Evolutionary conservation across 1,284 basidiomycete species (phyloP).

Genomic region (Lignosus rhinocerotis): DNA sequence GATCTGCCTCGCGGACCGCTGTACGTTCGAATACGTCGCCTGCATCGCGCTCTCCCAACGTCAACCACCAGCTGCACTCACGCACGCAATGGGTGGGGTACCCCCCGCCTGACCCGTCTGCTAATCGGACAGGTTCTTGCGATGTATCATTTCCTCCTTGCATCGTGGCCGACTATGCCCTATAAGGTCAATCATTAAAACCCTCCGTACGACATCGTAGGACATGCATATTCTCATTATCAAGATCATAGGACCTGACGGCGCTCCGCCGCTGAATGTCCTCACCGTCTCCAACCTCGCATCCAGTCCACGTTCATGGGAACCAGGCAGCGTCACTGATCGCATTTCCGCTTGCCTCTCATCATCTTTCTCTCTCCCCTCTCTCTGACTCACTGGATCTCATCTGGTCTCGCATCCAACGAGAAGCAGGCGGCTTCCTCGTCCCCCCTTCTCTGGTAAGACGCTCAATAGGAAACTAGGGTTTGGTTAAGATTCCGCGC

Average conservation of each 20-base stretch:
- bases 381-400: background rate
- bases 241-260: slow-evolving; percentile 27
- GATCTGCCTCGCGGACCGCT: slow-evolving; percentile 6
- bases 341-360: background rate
- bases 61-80: background rate
- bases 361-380: background rate
- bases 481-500: background rate
- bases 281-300: slow-evolving; percentile 9
- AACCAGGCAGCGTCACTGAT: slow-evolving; percentile 10
- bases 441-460: background rate
- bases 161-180: slow-evolving; percentile 25
- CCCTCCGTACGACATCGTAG: slow-evolving; percentile 14
- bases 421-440: background rate
- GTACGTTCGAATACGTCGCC: background rate
- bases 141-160: slow-evolving; percentile 13
- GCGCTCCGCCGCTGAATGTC: slow-evolving; percentile 28
- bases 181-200: slow-evolving; percentile 11
- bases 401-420: background rate
- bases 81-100: slow-evolving; percentile 6
- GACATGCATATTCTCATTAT: slow-evolving; percentile 16
- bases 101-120: slow-evolving; percentile 22
- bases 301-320: slow-evolving; percentile 27
- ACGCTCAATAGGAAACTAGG: background rate
- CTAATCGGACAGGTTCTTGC: slow-evolving; percentile 16
- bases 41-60: background rate